Conservation (phyloP, 371 early-diverging fungal genomes). For the Apophysomyces elegans region DNA sequence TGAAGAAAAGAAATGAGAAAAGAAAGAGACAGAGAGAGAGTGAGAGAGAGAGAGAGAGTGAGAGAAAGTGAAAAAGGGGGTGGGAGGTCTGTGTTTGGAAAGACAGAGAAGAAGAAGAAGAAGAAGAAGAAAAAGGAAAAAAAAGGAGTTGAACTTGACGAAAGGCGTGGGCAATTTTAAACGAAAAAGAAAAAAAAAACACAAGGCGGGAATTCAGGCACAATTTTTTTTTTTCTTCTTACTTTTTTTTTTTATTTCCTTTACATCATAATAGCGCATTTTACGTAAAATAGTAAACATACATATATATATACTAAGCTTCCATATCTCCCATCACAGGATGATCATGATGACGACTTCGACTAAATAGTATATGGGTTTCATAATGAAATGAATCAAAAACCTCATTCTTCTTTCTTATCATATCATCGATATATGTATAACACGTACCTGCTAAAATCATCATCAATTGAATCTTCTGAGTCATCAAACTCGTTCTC, state of each 20-base stretch:
- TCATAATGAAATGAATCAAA: slow-evolving; percentile 2
- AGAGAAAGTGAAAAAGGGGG: not conserved
- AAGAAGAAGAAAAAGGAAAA: not conserved
- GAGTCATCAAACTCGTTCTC: slow-evolving; percentile 23
- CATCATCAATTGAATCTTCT: slow-evolving; percentile 20
- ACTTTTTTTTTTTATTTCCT: not conserved
- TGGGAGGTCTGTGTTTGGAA: not conserved
- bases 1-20: not conserved
- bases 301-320: slow-evolving; percentile 5
- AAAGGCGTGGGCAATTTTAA: slow-evolving; percentile 3
- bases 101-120: not conserved
- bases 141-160: slow-evolving; percentile 1
- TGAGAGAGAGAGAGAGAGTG: too few relatives aligned
- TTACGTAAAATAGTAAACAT: too few relatives aligned
- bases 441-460: slow-evolving; percentile 17
- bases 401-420: not conserved
- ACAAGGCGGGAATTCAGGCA: slow-evolving; percentile 12
- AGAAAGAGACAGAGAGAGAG: not conserved
- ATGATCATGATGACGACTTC: slow-evolving; percentile 31
- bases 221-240: slow-evolving; percentile 6
- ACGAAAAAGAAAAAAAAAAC: not conserved
- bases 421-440: slow-evolving; percentile 7
- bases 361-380: not conserved
- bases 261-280: slow-evolving; percentile 6
- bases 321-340: slow-evolving; percentile 41